These are phyloP conservation scores for Hansenula lynferdii DNA, from an alignment of 1,139 yeast species.

Conservation along the genomic window DNA sequence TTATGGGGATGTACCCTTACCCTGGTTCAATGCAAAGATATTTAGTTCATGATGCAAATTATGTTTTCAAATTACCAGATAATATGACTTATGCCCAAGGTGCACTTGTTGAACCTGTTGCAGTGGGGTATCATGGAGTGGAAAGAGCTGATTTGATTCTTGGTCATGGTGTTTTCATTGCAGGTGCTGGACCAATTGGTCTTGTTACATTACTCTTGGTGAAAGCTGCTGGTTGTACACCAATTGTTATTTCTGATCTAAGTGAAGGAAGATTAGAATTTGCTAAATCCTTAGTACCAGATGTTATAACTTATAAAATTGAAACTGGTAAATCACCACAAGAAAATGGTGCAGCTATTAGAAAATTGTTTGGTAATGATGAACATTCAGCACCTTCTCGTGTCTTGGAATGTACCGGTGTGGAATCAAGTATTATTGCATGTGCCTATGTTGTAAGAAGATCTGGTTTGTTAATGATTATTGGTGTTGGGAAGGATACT, in stretches of 20 bases:
- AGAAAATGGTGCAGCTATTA: slow-evolving; percentile 24
- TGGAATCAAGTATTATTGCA: slow-evolving; percentile 55
- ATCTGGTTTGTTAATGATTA: slow-evolving; percentile 26
- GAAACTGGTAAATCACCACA: slow-evolving; percentile 16
- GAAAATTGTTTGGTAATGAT: slow-evolving; percentile 20
- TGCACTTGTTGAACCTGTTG: slow-evolving; percentile 78
- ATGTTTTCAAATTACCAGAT: slow-evolving; percentile 71
- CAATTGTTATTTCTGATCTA: slow-evolving; percentile 20
- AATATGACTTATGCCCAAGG: slow-evolving; percentile 73
- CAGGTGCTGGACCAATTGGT: slow-evolving; percentile 93
- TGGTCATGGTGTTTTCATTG: slow-evolving; percentile 69
- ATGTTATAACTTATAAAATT: slow-evolving; percentile 26
- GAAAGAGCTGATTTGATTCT: slow-evolving; percentile 56
- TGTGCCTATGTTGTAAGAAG: slow-evolving; percentile 28
- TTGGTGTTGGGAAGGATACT: slow-evolving; percentile 30
- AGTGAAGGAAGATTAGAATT: slow-evolving; percentile 17
- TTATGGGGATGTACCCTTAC: slow-evolving; percentile 78
- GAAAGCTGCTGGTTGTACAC: slow-evolving; percentile 72
- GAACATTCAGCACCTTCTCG: slow-evolving; percentile 25
- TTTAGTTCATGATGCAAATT: slow-evolving; percentile 61
- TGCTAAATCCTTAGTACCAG: slow-evolving; percentile 23
- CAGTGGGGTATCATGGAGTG: slow-evolving; percentile 78
- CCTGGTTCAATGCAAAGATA: slow-evolving; percentile 64
- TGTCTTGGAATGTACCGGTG: slow-evolving; percentile 69
- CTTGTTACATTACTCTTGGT: slow-evolving; percentile 72